A percentile compares a stretch with the other conserved stretches of the same genome.
Evolutionary conservation across 805 yeast genomes (phyloP).

Genomic region (Myxozyma monticola): DNA sequence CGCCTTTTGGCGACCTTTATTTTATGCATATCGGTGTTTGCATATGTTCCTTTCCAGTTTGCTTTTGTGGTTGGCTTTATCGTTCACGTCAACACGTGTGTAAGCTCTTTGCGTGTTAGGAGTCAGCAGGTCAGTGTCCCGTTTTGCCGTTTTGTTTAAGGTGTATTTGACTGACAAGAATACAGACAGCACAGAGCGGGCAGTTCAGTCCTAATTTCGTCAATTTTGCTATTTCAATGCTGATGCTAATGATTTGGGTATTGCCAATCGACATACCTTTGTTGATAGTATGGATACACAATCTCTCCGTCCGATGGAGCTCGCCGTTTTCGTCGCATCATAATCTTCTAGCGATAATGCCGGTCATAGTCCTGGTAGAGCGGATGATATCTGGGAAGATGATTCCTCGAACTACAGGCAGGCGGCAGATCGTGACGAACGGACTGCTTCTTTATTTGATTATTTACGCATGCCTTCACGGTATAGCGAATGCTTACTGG

Average conservation of each 20-base stretch:
- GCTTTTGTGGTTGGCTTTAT: slow-evolving; percentile 62
- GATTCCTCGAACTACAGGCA: slow-evolving; percentile 44
- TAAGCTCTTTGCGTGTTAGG: slow-evolving; percentile 32
- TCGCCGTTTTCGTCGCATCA: slow-evolving; percentile 90
- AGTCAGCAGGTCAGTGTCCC: slow-evolving; percentile 15
- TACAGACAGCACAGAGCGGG: slow-evolving; percentile 1
- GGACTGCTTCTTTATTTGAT: slow-evolving; percentile 53
- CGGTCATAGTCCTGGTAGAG: slow-evolving; percentile 63
- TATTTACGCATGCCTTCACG: slow-evolving; percentile 66
- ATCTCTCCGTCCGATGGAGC: slow-evolving; percentile 72
- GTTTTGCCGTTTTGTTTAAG: no score
- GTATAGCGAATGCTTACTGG: slow-evolving; percentile 81
- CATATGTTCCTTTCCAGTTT: slow-evolving; percentile 79
- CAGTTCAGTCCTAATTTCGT: slow-evolving; percentile 26
- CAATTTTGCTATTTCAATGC: slow-evolving; percentile 61
- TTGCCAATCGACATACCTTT: slow-evolving; percentile 78
- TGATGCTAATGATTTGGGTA: slow-evolving; percentile 72
- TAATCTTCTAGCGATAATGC: slow-evolving; percentile 73
- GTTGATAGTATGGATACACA: slow-evolving; percentile 77
- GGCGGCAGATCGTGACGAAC: slow-evolving; percentile 41
- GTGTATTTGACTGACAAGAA: neutral
- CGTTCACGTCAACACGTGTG: slow-evolving; percentile 57
- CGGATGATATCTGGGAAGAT: slow-evolving; percentile 52
- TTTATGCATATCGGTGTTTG: slow-evolving; percentile 50
- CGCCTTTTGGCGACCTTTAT: slow-evolving; percentile 23